Conservation (phyloP, 164 flowering plant genomes). For the Amborella trichopoda region DNA sequence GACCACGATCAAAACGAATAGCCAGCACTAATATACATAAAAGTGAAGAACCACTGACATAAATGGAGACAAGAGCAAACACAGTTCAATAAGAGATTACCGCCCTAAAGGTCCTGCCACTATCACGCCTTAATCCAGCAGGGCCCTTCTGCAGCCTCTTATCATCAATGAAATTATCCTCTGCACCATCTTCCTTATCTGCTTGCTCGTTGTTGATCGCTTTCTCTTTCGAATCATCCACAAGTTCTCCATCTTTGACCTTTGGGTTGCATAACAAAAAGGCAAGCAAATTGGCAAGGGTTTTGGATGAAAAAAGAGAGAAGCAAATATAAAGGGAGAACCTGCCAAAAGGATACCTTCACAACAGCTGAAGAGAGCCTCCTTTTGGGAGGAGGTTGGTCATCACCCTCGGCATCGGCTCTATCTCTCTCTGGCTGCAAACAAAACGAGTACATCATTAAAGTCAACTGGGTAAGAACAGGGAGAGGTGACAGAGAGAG, state of each 20-base stretch:
- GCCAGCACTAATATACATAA: too few species aligned
- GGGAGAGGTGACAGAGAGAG: background rate
- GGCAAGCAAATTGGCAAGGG: background rate
- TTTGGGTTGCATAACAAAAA: constrained; percentile 12
- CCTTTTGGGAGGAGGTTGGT: constrained; percentile 69
- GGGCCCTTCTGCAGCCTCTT: background rate
- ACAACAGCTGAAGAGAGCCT: constrained; percentile 87
- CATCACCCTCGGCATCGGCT: constrained; percentile 41
- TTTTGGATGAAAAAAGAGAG: background rate
- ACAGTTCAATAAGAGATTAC: too few species aligned
- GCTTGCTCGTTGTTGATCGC: constrained; percentile 15
- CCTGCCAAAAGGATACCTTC: constrained; percentile 36
- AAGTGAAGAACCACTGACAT: too few species aligned
- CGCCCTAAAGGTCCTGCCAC: constrained; percentile 22
- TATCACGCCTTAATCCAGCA: constrained; percentile 39
- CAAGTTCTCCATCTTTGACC: constrained; percentile 76
- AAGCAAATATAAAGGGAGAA: background rate
- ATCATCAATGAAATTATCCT: constrained; percentile 8
- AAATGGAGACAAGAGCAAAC: too few species aligned
- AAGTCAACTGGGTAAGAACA: background rate
- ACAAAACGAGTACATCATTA: background rate
- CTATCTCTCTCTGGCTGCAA: constrained; percentile 64
- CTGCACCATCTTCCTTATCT: constrained; percentile 8
- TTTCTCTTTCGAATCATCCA: constrained; percentile 25
- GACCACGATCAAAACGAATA: too few species aligned